Conservation (phyloP, 2,329 filamentous ascomycete genomes). For the Cladosporium colombiae region DNA sequence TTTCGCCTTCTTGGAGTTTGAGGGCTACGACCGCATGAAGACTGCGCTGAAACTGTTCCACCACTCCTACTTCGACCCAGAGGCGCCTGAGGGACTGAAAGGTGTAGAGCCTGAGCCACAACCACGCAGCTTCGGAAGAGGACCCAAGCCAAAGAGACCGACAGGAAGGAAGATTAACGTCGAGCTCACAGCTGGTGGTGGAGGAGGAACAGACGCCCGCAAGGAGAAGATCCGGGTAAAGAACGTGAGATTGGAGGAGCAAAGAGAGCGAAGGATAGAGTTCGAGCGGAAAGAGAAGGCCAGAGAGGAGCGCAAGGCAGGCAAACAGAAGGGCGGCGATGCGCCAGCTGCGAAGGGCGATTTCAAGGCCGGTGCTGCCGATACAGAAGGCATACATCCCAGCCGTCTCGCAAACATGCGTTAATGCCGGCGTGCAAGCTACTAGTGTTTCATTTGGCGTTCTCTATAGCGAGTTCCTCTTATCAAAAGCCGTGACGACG, state of each 20-base stretch:
- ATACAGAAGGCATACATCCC: conserved; percentile 36
- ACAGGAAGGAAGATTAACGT: conserved; percentile 80
- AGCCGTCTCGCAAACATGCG: conserved; percentile 35
- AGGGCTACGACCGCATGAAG: conserved; percentile 84
- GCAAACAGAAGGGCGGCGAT: conserved; percentile 31
- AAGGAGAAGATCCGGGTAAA: conserved; percentile 78
- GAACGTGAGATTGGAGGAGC: conserved; percentile 79
- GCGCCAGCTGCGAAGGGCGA: conserved; percentile 19
- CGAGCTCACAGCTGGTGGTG: conserved; percentile 83
- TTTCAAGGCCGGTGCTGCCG: conserved; percentile 19
- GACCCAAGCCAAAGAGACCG: conserved; percentile 44
- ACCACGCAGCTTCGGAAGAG: conserved; percentile 29
- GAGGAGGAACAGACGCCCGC: conserved; percentile 71
- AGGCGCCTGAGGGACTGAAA: conserved; percentile 24
- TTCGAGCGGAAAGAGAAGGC: conserved; percentile 48
- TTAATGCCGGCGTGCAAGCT: background rate
- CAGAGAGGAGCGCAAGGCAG: conserved; percentile 44
- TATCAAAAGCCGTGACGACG: background rate
- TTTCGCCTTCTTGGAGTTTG: conserved; percentile 87
- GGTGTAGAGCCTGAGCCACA: conserved; percentile 16
- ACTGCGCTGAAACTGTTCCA: conserved; percentile 89
- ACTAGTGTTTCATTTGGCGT: background rate
- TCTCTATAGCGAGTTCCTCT: background rate
- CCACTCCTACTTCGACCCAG: conserved; percentile 70
- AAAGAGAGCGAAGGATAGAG: conserved; percentile 58